Evolutionary conservation across 345 rosid species (phyloP), one percentile per base, ranked within the genome.

Genomic region (Bruguiera gymnorhiza): DNA sequence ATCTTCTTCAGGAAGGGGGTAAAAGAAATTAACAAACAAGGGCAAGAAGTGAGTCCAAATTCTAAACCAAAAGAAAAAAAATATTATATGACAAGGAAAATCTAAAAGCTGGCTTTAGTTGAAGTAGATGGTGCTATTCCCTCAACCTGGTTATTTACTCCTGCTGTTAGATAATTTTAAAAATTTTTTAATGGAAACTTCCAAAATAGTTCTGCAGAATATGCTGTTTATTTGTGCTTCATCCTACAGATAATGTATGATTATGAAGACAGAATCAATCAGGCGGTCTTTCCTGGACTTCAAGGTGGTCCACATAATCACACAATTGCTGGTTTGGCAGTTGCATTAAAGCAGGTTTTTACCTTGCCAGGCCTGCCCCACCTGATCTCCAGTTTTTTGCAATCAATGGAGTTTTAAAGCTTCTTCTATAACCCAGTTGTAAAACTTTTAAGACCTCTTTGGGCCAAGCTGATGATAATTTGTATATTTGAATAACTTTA

Each of bases 241-340:
- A 62, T 55, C 76, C 58, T 73, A 16, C 83, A 94, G 98, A 95
- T 88, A 46, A 78, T 88, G 90, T 94, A 91, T 83, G 97, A 88
- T 79, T 86, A 72, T 53, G 94, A 88, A 71, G 97, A 91, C 80
- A 88, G 78, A 84, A 91, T 94, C 60, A 94, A 93, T 72, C 86
- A 87, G 77, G 95, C 98, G 20, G 98, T 93, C 65, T 93, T 93
- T 72, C 98, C 97, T 56, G 98, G 98, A 71, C 84, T 93, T 71
- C 98, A 93, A 81, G 98, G 98, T 62, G 98, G 98, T 70, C 98
- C 98, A 11, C 98, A 93, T 78, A 93, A 93, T 72, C 97, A 93
- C 80, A 93, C 98, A 24, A 93, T 93, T 63, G 15, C 94, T 34
- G 98, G 90, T 73, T 82, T 93, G 69, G 98, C 98, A 29, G 98